Base-by-base conservation (phyloP, 2,329 filamentous ascomycete genomes). In the Ceratocystis huliohia region DNA sequence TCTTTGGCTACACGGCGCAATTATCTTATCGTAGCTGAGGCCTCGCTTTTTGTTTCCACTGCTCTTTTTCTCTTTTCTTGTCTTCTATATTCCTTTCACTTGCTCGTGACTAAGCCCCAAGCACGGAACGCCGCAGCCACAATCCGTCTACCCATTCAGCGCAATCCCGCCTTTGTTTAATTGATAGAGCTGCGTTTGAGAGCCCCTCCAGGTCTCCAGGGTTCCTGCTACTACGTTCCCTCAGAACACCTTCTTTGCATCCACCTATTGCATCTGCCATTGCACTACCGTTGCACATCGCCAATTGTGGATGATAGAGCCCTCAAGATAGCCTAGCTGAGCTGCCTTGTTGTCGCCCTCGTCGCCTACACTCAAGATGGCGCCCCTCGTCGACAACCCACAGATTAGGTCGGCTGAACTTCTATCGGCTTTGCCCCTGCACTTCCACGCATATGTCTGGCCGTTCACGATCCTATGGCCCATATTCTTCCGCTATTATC, bases 391-490 rank as follows among this genome's bases (percentile, higher is more conserved):
- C 76, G 89, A 96, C 78, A 93, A 91, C 77, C 78, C 87, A 71
- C 90, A 96, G 82, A 96, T 99, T 76, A 84, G 88, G 80, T 82
- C 86, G 75, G 89, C 94, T 70, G 88, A 91, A 75, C 84, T 99
- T 71, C 87, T 96, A 76, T 91, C 91, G 73, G 91, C 93, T 69
- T 84, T 96, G 70, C 86, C 91, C 44, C 77, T 88, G 70, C 84
- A 88, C 73, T 80, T 95, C 69, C 93, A 96, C 76, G 80, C 89
- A 71, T 99, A 99, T 75, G 78, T 96, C 72, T 96, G 91, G 90
- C 94, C 94, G 0, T 99, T 96, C 74, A 80, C 87, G 68, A 86
- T 96, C 71, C 80, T 92, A 73, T 99, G 95, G 92, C 94, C 95
- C 64, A 78, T 88, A 72, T 97, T 97, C 77, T 84, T 96, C 70